Conservation (phyloP, 371 early-diverging fungal genomes). For the Ordospora colligata region DNA sequence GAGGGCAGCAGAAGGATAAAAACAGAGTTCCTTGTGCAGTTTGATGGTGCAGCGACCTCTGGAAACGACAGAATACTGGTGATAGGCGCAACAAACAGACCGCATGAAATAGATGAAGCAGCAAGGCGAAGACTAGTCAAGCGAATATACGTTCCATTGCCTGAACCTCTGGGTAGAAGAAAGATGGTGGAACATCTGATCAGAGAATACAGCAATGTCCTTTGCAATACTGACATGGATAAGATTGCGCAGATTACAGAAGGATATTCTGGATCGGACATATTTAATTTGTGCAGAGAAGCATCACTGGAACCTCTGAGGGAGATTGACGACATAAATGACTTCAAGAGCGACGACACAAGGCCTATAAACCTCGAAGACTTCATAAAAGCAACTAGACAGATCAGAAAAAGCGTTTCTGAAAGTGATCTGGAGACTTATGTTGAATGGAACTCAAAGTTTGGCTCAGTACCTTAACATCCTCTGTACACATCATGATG, state of each 20-base stretch:
- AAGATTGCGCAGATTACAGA: slow-evolving; percentile 65
- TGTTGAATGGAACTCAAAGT: slow-evolving; percentile 65
- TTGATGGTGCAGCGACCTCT: slow-evolving; percentile 69
- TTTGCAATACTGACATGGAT: slow-evolving; percentile 65
- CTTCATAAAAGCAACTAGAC: slow-evolving; percentile 68
- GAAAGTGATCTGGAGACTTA: slow-evolving; percentile 70
- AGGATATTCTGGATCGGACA: slow-evolving; percentile 85
- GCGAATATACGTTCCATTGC: slow-evolving; percentile 73
- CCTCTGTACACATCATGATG: background rate
- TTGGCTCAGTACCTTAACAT: slow-evolving; percentile 50
- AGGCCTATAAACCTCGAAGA: slow-evolving; percentile 67
- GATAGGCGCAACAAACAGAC: slow-evolving; percentile 70
- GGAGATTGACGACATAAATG: slow-evolving; percentile 63
- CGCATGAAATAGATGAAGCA: slow-evolving; percentile 78
- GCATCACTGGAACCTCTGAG: slow-evolving; percentile 71
- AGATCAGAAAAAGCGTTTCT: slow-evolving; percentile 74
- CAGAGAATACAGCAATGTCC: slow-evolving; percentile 55
- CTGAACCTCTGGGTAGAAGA: slow-evolving; percentile 67
- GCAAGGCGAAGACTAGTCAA: slow-evolving; percentile 69
- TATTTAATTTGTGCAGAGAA: slow-evolving; percentile 87
- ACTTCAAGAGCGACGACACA: slow-evolving; percentile 65
- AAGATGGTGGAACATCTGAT: slow-evolving; percentile 66
- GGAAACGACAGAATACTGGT: slow-evolving; percentile 70
- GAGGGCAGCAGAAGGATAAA: slow-evolving; percentile 77
- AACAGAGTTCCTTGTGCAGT: slow-evolving; percentile 72